phyloP scores from a whole-genome alignment of 805 yeast genomes.

The Candida loeiensis region DNA sequence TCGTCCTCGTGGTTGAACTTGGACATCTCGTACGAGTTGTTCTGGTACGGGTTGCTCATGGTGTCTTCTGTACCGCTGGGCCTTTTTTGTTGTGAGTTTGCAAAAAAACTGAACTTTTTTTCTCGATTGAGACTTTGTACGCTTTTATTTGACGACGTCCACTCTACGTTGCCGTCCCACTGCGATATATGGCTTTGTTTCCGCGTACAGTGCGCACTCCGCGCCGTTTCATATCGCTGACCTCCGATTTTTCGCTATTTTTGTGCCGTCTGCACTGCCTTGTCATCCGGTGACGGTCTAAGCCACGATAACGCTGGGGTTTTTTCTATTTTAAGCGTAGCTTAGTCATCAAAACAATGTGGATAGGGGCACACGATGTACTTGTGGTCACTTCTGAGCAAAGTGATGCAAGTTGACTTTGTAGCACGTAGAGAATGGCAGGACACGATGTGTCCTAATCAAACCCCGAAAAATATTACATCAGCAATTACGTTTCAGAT shows the following conservation, averaged over 20 bases:
- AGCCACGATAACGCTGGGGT: neutral
- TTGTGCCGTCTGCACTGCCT: neutral
- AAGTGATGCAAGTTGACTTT: too few species aligned
- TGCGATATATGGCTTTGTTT: too few species aligned
- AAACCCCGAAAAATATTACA: neutral
- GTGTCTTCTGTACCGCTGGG: constrained; percentile 2
- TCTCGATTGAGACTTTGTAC: neutral
- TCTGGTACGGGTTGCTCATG: constrained; percentile 37
- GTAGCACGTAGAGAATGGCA: too few species aligned
- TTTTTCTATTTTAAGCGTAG: neutral
- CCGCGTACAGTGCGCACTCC: too few species aligned
- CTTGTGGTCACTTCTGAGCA: too few species aligned
- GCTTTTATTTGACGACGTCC: neutral
- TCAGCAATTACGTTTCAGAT: neutral
- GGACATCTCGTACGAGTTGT: constrained; percentile 29
- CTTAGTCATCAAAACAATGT: neutral
- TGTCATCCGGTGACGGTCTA: neutral
- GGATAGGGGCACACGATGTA: neutral
- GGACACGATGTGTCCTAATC: too few species aligned
- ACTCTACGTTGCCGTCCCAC: too few species aligned
- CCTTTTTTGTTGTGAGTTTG: constrained; percentile 4
- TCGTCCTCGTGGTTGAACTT: constrained; percentile 34
- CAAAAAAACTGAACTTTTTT: constrained; percentile 3
- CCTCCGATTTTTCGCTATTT: neutral
- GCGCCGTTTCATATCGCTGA: too few species aligned